Percentiles rank a stretch among this genome's conserved stretches.
phyloP scores from a whole-genome alignment of 139 green algal species.

The Helicosporidium sp. region DNA sequence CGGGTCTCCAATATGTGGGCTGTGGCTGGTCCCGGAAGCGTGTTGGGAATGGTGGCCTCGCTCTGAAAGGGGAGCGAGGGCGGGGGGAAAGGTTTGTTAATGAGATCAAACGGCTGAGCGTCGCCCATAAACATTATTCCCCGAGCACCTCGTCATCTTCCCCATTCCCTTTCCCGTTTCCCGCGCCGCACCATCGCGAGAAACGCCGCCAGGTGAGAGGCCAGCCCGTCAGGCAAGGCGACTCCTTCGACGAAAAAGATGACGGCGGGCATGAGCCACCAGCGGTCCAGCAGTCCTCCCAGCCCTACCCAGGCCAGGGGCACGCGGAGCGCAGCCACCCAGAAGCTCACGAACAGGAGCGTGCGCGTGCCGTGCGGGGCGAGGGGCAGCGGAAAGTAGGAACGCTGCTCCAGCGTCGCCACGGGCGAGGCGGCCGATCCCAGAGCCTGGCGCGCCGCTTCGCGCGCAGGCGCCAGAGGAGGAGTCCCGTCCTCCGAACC shows the following conservation, averaged over 20 bases:
- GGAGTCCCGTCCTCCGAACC: too few relatives aligned
- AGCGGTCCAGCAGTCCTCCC: too few relatives aligned
- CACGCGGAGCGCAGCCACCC: conserved; percentile 2
- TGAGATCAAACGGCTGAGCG: not conserved
- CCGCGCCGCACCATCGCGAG: not conserved
- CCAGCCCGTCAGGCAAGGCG: not conserved
- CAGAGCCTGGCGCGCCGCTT: not conserved
- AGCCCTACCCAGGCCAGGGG: conserved; percentile 7
- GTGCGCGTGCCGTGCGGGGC: conserved; percentile 8
- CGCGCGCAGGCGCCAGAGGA: not conserved
- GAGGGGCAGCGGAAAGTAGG: conserved; percentile 12
- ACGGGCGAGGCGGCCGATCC: not conserved
- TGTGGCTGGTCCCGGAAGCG: not conserved
- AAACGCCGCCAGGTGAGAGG: not conserved
- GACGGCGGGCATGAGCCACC: too few relatives aligned
- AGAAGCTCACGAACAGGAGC: conserved; percentile 24
- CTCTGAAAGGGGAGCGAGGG: not conserved
- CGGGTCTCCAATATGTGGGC: not conserved
- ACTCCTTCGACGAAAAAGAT: too few relatives aligned
- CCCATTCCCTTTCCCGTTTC: too few relatives aligned
- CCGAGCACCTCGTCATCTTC: not conserved
- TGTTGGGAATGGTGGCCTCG: not conserved
- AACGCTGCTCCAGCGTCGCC: not conserved
- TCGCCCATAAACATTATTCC: too few relatives aligned
- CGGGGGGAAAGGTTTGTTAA: not conserved